Conservation (phyloP, 768 basidiomycete species). For the Suillus subluteus region DNA sequence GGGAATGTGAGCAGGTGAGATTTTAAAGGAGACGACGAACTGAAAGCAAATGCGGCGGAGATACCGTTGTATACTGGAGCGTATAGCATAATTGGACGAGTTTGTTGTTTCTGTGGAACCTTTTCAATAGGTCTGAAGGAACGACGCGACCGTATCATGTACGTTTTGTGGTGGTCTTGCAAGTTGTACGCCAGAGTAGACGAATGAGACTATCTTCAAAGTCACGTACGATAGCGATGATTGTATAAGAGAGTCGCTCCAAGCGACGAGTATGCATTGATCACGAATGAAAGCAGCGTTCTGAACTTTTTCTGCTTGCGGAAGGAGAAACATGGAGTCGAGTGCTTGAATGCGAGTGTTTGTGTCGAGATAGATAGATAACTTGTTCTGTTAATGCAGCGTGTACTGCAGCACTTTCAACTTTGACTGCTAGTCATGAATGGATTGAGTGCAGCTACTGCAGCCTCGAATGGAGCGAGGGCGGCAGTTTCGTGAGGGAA, state of each 20-base stretch:
- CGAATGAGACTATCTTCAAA: slow-evolving; percentile 62
- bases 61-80: slow-evolving; percentile 32
- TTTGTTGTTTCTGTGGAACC: slow-evolving; percentile 17
- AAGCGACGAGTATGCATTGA: slow-evolving; percentile 84
- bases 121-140: slow-evolving; percentile 26
- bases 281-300: slow-evolving; percentile 77
- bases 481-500: slow-evolving; percentile 47
- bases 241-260: slow-evolving; percentile 74
- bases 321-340: slow-evolving; percentile 76
- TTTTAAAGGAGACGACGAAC: slow-evolving; percentile 15
- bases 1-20: slow-evolving; percentile 18
- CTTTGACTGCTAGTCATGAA: slow-evolving; percentile 43
- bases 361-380: too few species aligned
- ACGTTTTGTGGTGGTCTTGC: slow-evolving; percentile 39
- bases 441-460: slow-evolving; percentile 43
- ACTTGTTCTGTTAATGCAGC: slow-evolving; percentile 51
- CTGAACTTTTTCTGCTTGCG: slow-evolving; percentile 46
- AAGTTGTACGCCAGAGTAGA: slow-evolving; percentile 50
- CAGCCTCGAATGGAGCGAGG: slow-evolving; percentile 57
- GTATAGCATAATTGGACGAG: slow-evolving; percentile 27
- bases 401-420: slow-evolving; percentile 52
- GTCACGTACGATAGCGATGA: slow-evolving; percentile 57
- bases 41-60: slow-evolving; percentile 29
- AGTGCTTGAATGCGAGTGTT: slow-evolving; percentile 54
- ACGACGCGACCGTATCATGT: slow-evolving; percentile 60